Conservation (phyloP, 129 eudicot species). For the Pittosporum tobira region DNA sequence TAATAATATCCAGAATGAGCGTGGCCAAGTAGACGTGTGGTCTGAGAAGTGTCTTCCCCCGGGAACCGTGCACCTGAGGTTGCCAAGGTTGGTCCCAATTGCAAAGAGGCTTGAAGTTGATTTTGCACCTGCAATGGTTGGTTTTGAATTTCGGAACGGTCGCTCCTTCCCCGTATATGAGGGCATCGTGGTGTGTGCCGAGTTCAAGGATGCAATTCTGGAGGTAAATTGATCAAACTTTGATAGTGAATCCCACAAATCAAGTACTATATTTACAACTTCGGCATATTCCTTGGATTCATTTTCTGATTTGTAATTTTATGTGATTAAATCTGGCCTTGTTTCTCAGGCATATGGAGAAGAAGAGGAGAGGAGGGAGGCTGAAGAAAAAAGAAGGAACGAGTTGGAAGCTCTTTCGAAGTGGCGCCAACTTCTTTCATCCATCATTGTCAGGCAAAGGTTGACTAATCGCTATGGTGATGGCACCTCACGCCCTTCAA, state of each 20-base stretch:
- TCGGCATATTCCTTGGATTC: too few species aligned
- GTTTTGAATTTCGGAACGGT: slow-evolving; percentile 85
- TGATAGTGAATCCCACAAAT: background rate
- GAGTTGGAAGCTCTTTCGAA: slow-evolving; percentile 72
- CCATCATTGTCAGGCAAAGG: slow-evolving; percentile 74
- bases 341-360: slow-evolving; percentile 65
- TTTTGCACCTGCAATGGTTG: slow-evolving; percentile 97
- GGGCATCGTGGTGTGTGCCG: slow-evolving; percentile 86
- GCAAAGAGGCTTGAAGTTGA: slow-evolving; percentile 69
- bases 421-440: slow-evolving; percentile 97
- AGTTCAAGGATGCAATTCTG: slow-evolving; percentile 67
- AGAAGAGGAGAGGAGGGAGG: slow-evolving; percentile 69
- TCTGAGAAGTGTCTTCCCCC: slow-evolving; percentile 97
- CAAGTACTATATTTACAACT: too few species aligned
- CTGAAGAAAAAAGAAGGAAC: slow-evolving; percentile 56
- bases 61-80: slow-evolving; percentile 79
- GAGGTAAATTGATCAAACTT: slow-evolving; percentile 42
- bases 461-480: slow-evolving; percentile 52
- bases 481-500: slow-evolving; percentile 16
- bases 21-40: slow-evolving; percentile 95
- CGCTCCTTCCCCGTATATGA: slow-evolving; percentile 66
- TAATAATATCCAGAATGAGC: slow-evolving; percentile 59
- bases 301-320: background rate
- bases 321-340: background rate
- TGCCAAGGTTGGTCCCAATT: slow-evolving; percentile 56